Evolutionary conservation across 2,329 filamentous ascomycete species (phyloP), one percentile per base, ranked within the genome.

Genomic region (Pseudocercospora musae): DNA sequence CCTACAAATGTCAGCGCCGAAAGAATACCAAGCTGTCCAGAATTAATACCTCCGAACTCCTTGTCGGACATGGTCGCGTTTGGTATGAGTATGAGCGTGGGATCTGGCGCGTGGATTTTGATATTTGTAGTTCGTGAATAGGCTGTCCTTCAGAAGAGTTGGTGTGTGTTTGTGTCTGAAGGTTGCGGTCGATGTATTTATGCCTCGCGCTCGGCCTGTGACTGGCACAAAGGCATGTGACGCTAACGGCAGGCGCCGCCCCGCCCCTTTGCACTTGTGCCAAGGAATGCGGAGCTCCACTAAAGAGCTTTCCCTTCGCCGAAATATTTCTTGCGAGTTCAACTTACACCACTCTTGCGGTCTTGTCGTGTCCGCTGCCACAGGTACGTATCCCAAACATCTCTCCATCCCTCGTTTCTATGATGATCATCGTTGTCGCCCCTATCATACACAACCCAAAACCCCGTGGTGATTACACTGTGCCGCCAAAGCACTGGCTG

Each of bases 341-440:
- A 20, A 56, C 44, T 44, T 11, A 57, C 18, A 58, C 54, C 33
- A 57, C 59, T 20, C 13, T 49, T 44, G 33, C 52, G 50, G 13
- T 13, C 27, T 48, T 18, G 48, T 58, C 48, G 15, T 50, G 55
- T 33, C 44, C 58, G 60, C 40, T 59, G 64, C 55, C 58, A 62
- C 60, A 63, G 65, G 69, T 69, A 68, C 60, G 68, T 46, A 33
- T 54, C 49, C 58, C 59, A 37, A 63, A 61, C 59, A 46, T 21
- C 57, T 15, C 20, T 29, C 63, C 42, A 50, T 52, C 62, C 75
- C 72, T 67, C 68, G 46, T 21, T 65, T 62, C 50, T 8, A 80
- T 83, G 83, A 86, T 85, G 84, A 85, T 81, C 78, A 78, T 54
- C 76, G 77, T 81, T 85, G 83, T 86, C 84, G 84, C 84, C 84